Base-by-base conservation (phyloP, 805 yeast species). In the Ogataea populi-albae region DNA sequence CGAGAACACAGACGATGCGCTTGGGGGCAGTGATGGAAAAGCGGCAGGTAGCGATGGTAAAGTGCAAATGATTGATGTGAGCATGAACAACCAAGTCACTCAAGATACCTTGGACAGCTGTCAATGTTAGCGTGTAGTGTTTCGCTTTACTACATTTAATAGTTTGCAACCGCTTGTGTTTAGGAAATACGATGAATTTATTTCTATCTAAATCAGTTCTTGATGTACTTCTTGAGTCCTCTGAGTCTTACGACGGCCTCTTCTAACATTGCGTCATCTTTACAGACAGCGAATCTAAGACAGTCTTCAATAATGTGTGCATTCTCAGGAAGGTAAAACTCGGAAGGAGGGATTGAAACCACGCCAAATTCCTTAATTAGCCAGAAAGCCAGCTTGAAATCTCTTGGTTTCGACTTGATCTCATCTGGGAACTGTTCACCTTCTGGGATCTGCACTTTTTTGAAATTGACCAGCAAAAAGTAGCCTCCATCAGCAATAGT, bases 291-390 rank as follows among this genome's bases (percentile, higher is more conserved):
- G 60, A 93, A 89, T 55, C 98, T 79, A 43, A 93, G 67, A 56
- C 87, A 76, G 50, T 86, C 81, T 56, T 89, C 95, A 37, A 91
- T 88, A 12, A 81, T 77, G 37, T 75, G 68, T 21, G 84, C 88
- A 46, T 83, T 79, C 41, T 75, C 79, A 7, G 78, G 74, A 28
- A 79, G 73, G 52, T 86, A 78, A 55, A 93, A 93, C 62, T 91
- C 98, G n/a, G 96, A 83, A 19, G 98, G 98, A 8, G 98, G 98
- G 46, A 93, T 93, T 4, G 95, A 83, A 15, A 93, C 98, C 26
- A 93, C 94, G 8, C 98, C 98, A 39, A 91, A 60, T 57, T 88
- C 95, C 56, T 78, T 81, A 53, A 88, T 87, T 41, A 93, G 70
- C 97, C 98, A 93, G 64, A 86, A 86, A 1, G 96, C 94, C 45